phyloP scores from a whole-genome alignment of 2,329 filamentous ascomycete species.

The Exophiala xenobiotica region DNA sequence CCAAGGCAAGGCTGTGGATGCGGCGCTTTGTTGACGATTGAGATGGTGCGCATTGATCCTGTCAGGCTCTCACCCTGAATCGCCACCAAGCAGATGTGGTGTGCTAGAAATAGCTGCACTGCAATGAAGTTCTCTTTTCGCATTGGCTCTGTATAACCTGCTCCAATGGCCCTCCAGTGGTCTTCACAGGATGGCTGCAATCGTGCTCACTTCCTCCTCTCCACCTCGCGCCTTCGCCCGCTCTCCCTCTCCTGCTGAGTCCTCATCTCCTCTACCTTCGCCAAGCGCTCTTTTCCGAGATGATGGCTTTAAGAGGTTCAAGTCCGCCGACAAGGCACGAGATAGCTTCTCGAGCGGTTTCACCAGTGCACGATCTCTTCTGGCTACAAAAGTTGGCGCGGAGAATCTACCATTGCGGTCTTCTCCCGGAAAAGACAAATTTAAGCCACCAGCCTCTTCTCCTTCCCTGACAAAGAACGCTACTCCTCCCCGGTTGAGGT shows the following conservation, averaged over 20 bases:
- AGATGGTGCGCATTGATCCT: neutral
- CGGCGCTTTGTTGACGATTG: slow-evolving; percentile 1
- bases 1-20: neutral
- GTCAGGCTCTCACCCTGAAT: neutral
- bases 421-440: slow-evolving; percentile 12
- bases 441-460: slow-evolving; percentile 9
- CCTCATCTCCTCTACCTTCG: slow-evolving; percentile 33
- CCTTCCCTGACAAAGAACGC: neutral
- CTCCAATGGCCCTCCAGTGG: slow-evolving; percentile 22
- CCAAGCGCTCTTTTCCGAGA: slow-evolving; percentile 32
- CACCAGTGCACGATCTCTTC: slow-evolving; percentile 15
- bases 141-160: slow-evolving; percentile 17
- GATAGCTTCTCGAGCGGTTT: slow-evolving; percentile 24
- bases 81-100: no score
- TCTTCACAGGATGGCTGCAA: slow-evolving; percentile 34
- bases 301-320: slow-evolving; percentile 14
- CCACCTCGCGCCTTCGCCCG: slow-evolving; percentile 36
- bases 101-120: no score
- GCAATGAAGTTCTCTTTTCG: neutral
- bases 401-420: slow-evolving; percentile 21
- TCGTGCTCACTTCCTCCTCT: slow-evolving; percentile 45
- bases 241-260: slow-evolving; percentile 35
- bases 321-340: slow-evolving; percentile 14
- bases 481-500: neutral
- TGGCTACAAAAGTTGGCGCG: slow-evolving; percentile 13